phyloP scores from a whole-genome alignment of 176 grass and related monocot species.

The Rhynchospora breviuscula region DNA sequence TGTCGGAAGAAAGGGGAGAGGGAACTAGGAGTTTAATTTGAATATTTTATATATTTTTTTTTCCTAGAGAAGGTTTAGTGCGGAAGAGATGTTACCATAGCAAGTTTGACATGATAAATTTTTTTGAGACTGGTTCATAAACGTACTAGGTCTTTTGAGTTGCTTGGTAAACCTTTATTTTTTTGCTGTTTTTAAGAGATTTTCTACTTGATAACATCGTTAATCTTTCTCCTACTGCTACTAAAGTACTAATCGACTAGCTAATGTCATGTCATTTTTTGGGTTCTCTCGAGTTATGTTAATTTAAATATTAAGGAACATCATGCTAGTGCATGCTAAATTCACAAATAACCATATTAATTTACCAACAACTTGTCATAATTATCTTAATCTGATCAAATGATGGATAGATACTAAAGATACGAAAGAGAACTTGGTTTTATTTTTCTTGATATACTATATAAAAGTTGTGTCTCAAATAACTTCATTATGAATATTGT shows the following conservation, averaged over 20 bases:
- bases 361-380: no score
- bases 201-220: background rate
- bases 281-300: no score
- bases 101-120: constrained; percentile 7
- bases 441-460: background rate
- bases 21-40: background rate
- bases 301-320: no score
- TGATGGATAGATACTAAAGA: no score
- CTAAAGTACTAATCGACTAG: background rate
- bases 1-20: background rate
- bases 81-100: background rate
- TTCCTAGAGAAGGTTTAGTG: constrained; percentile 7
- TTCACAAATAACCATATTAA: no score
- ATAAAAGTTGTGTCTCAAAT: background rate
- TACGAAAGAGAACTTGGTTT: background rate
- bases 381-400: no score
- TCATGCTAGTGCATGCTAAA: no score
- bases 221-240: background rate
- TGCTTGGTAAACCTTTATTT: background rate
- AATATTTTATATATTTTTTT: background rate
- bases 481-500: constrained; percentile 14
- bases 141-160: background rate
- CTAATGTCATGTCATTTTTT: background rate
- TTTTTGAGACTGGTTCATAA: background rate
- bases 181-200: background rate